phyloP scores from a whole-genome alignment of 2,329 filamentous ascomycete genomes.

The Alternaria incomplexa region DNA sequence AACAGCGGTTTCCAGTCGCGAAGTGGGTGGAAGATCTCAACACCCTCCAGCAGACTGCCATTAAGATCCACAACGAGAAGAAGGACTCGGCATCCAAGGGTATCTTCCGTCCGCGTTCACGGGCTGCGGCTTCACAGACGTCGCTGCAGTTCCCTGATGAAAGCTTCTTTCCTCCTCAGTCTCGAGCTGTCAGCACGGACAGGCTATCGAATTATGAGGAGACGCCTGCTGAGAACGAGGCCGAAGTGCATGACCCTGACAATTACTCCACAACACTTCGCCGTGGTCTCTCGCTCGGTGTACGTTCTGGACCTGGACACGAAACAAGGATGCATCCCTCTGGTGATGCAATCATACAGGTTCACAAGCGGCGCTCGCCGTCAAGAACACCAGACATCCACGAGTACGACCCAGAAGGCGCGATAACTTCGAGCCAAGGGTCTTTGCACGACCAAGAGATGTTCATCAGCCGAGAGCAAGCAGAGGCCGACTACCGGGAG shows the following conservation, averaged over 20 bases:
- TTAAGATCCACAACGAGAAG: not conserved
- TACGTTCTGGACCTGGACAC: not conserved
- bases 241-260: not conserved
- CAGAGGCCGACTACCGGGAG: not conserved
- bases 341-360: not conserved
- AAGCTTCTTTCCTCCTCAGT: not conserved
- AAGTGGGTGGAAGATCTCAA: constrained; percentile 42
- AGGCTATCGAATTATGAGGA: not conserved
- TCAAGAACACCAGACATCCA: not conserved
- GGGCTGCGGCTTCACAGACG: not conserved
- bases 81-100: not conserved
- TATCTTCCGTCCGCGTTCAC: not conserved
- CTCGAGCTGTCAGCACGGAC: not conserved
- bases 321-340: not conserved
- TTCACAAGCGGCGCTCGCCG: not conserved
- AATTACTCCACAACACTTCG: not conserved
- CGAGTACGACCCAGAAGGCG: not conserved
- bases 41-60: not conserved
- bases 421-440: not conserved
- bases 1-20: constrained; percentile 70
- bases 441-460: not conserved
- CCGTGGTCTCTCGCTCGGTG: not conserved
- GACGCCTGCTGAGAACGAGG: not conserved
- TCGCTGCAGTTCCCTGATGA: not conserved
- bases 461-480: not conserved